Conservation (phyloP, 352 stramenopile genomes). For the Phytophthora sp. region DNA sequence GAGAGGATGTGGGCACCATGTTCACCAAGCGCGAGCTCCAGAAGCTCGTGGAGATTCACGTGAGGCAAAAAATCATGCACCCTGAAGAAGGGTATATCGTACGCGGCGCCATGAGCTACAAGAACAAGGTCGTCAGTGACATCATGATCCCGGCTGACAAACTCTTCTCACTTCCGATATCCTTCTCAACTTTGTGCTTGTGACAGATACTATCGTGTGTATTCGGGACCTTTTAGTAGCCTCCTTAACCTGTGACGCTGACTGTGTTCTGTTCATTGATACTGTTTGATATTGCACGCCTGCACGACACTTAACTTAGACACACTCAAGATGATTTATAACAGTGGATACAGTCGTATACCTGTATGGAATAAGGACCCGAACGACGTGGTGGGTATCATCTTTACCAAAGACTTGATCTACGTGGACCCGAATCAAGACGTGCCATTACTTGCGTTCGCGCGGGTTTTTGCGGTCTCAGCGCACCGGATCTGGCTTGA, state of each 20-base stretch:
- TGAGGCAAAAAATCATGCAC: slow-evolving; percentile 91
- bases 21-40: slow-evolving; percentile 94
- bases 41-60: slow-evolving; percentile 97
- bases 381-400: slow-evolving; percentile 96
- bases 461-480: slow-evolving; percentile 84
- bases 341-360: slow-evolving; percentile 94
- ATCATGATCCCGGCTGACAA: slow-evolving; percentile 93
- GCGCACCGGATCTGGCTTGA: slow-evolving; percentile 78
- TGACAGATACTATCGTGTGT: neutral
- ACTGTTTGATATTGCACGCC: slow-evolving; percentile 36
- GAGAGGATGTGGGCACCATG: slow-evolving; percentile 95
- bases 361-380: slow-evolving; percentile 96
- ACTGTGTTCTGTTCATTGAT: slow-evolving; percentile 2
- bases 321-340: slow-evolving; percentile 83
- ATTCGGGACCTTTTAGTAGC: slow-evolving; percentile 16
- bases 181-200: slow-evolving; percentile 33
- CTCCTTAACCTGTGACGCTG: slow-evolving; percentile 41
- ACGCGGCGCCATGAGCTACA: slow-evolving; percentile 84
- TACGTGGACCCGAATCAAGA: slow-evolving; percentile 74
- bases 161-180: slow-evolving; percentile 81
- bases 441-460: slow-evolving; percentile 89
- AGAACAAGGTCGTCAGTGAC: slow-evolving; percentile 79
- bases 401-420: slow-evolving; percentile 95
- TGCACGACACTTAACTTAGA: slow-evolving; percentile 58
- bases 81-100: slow-evolving; percentile 96